Conservation (phyloP, 2,329 filamentous ascomycete genomes). For the Neonectria coccinea region DNA sequence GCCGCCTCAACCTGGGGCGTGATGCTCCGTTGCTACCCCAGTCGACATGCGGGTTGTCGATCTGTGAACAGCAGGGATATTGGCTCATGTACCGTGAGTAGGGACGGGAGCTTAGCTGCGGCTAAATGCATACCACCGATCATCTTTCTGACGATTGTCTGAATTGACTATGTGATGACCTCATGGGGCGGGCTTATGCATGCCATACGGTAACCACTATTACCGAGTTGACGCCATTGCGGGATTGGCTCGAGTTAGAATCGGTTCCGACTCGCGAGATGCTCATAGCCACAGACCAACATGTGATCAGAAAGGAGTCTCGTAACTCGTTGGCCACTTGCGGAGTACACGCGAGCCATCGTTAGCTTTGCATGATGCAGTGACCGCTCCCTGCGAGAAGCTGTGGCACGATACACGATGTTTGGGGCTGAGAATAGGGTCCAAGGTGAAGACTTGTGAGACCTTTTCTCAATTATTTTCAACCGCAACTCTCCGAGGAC, state of each 20-base stretch:
- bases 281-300: background rate
- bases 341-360: background rate
- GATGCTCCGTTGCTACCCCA: conserved; percentile 24
- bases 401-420: conserved; percentile 7
- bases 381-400: background rate
- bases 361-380: conserved; percentile 13
- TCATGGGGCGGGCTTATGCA: background rate
- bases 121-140: conserved; percentile 15
- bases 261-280: background rate
- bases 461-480: background rate
- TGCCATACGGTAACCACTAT: background rate
- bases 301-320: background rate
- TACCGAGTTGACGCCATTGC: background rate
- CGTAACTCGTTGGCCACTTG: conserved; percentile 9
- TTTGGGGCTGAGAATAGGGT: background rate
- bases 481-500: background rate
- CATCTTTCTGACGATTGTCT: conserved; percentile 1
- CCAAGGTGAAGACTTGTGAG: background rate
- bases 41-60: conserved; percentile 26
- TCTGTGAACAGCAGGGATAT: conserved; percentile 24
- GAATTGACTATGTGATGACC: conserved; percentile 8
- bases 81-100: conserved; percentile 13
- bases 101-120: conserved; percentile 9
- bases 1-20: conserved; percentile 20
- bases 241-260: background rate